phyloP scores from a whole-genome alignment of 768 basidiomycete species.

The Sporobolomyces pararoseus region DNA sequence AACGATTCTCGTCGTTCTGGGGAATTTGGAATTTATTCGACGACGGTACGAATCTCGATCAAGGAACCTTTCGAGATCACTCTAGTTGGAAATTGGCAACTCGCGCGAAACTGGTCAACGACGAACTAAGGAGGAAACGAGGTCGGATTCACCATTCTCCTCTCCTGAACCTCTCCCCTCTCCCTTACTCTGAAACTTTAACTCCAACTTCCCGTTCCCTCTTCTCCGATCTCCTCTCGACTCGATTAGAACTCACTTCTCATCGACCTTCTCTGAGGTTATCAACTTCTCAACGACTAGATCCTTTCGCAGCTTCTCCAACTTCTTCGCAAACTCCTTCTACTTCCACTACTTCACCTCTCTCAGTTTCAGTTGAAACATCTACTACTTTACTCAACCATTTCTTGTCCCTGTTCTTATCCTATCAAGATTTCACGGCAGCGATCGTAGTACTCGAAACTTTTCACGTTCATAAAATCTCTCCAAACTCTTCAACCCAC shows the following conservation, averaged over 20 bases:
- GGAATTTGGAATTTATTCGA: slow-evolving; percentile 29
- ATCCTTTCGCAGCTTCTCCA: neutral
- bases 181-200: neutral
- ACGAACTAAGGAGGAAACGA: neutral
- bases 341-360: neutral
- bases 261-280: slow-evolving; percentile 16
- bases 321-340: neutral
- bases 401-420: slow-evolving; percentile 22
- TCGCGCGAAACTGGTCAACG: slow-evolving; percentile 5
- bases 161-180: slow-evolving; percentile 3
- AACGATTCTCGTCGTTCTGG: slow-evolving; percentile 33
- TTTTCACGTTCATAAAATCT: slow-evolving; percentile 27
- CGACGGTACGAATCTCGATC: neutral
- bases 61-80: neutral
- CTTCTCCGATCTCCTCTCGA: slow-evolving; percentile 9
- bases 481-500: slow-evolving; percentile 25
- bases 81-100: slow-evolving; percentile 12
- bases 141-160: slow-evolving; percentile 2
- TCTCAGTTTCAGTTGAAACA: neutral
- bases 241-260: slow-evolving; percentile 1
- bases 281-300: neutral
- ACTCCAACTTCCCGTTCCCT: slow-evolving; percentile 12
- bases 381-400: slow-evolving; percentile 10
- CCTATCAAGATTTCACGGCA: slow-evolving; percentile 2
- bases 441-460: slow-evolving; percentile 31